Base-by-base conservation (phyloP, 1,139 yeast species). In the Debaryomyces coudertii region DNA sequence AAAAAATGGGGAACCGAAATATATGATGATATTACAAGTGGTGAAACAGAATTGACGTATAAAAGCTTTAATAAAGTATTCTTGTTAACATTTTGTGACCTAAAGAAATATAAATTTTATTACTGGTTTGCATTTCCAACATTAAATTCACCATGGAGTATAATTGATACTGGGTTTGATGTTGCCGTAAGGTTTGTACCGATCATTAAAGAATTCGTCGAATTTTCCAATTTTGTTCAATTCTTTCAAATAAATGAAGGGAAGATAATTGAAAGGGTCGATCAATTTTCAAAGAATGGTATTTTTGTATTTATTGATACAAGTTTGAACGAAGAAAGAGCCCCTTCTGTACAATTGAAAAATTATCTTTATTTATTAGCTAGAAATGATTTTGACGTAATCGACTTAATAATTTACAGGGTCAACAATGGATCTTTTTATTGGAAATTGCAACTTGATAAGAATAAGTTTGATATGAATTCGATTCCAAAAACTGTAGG, bases 71-170 rank as follows among this genome's bases (percentile, higher is more conserved):
- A 76, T 33, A 62, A 66, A 28, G 88, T 90, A 56, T 73, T 73
- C 27, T 60, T 92, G 1, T 69, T 92, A 34, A 75, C 90, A 35
- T 93, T 83, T 66, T 86, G 96, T 2, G 99, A 95, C 63, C 76
- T 93, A 61, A 93, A 93, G 65, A 89, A 87, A 66, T 90, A 87
- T 69, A 83, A 80, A 56, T 93, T 87, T 60, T 87, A 80, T 57
- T 92, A 92, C 65, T 93, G 99, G 99, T 78, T 88, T 54, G 88
- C 92, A 5, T 83, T 82, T 53, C 97, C 98, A 0, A 71, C 80
- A 0, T 65, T 89, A 16, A 69, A 71, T 30, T 69, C 80, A 7
- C 65, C 63, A 20, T 80, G 82, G 86, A 51, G 20, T 3, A 46
- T 63, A 7, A 35, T 46, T 16, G 48, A 46, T 2, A 42, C 42